These are phyloP conservation scores for Lenwebbia sp. DNA, from an alignment of 345 rosid species.

Conservation along the genomic window DNA sequence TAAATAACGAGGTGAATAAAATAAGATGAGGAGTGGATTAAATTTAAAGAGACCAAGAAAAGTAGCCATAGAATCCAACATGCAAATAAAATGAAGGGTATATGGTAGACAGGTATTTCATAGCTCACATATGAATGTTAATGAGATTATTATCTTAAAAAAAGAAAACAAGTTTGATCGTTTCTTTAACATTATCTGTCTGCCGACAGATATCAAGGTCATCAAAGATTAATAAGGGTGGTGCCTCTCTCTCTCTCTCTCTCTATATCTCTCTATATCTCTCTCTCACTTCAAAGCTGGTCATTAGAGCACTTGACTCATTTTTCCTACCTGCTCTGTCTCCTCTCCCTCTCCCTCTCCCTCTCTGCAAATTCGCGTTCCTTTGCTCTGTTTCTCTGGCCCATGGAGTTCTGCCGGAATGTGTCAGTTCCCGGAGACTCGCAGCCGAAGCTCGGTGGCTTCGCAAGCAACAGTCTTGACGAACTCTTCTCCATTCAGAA, in stretches of 20 bases:
- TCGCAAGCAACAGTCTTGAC: slow-evolving; percentile 17
- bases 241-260: not conserved
- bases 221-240: not conserved
- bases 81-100: not conserved
- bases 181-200: not conserved
- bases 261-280: too few species aligned
- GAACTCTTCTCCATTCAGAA: slow-evolving; percentile 30
- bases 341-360: not conserved
- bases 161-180: not conserved
- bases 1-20: not conserved
- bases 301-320: not conserved
- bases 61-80: not conserved
- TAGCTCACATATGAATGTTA: not conserved
- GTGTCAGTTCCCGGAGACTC: not conserved
- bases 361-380: not conserved
- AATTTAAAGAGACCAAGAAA: not conserved
- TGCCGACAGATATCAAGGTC: not conserved
- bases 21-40: not conserved
- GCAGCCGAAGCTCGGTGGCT: slow-evolving; percentile 2
- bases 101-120: not conserved
- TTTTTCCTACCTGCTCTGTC: not conserved
- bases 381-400: not conserved
- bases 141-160: not conserved
- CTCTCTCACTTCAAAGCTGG: not conserved
- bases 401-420: slow-evolving; percentile 18